Evolutionary conservation across 805 yeast genomes (phyloP), one percentile per base, ranked within the genome.

Genomic region (Osmozyma mogii): DNA sequence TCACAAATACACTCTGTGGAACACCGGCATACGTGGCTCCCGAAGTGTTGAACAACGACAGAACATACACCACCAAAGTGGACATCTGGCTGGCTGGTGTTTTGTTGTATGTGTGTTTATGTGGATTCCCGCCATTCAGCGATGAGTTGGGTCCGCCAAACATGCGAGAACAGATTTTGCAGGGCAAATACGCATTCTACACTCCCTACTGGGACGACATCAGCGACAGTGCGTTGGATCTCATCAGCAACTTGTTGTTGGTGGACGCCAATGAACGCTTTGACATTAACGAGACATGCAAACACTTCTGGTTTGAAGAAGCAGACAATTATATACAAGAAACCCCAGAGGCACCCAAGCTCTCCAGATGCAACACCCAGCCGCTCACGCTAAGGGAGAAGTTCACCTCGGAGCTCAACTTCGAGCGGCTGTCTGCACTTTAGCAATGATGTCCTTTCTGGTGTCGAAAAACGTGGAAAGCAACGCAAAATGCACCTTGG

Each of bases 21-120:
- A 83, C 94, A 0, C 94, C 94, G 0, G 85, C 89, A 0, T 83
- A 83, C 47, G 92, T 83, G 12, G 92, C 92, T 0, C 94, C 94
- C 0, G 94, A 83, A 45, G 80, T 83, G 5, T 44, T 73, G 17
- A 75, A 76, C 51, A 63, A 68, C 8, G 57, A 61, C 22, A 52
- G 78, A 18, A 63, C 67, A 40, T 83, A 83, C 43, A 68, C 82
- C 19, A 78, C 80, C 20, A 72, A 79, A 25, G 85, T 78, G 9
- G 94, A 83, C 50, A 54, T 83, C 50, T 83, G 94, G 94, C 80
- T 84, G 47, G 70, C 81, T 6, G 94, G 92, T 3, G 89, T 82
- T 2, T 61, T 83, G 26, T 51, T 82, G 10, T 83, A 83, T 38
- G 87, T 82, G 2, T 80, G 92, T 48, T 58, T 83, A 11, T 81